Base-by-base conservation (phyloP, 352 stramenopile genomes). In the Globisporangium camurandrum region DNA sequence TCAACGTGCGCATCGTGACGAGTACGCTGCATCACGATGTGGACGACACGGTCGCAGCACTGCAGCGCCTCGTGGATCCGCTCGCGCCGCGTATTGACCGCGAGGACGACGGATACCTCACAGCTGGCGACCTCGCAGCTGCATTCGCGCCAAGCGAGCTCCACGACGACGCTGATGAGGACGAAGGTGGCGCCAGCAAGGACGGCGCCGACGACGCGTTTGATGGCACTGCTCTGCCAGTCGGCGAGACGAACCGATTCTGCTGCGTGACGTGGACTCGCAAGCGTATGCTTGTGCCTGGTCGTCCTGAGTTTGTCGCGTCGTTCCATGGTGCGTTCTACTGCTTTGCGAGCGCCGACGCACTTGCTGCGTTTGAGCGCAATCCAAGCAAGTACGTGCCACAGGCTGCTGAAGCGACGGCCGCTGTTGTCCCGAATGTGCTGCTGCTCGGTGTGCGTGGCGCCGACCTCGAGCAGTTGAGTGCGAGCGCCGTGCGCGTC, bases 201-300 rank as follows among this genome's bases (percentile, higher is more conserved):
- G 22, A 22, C n/a, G 22, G 20, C 17, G 19, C 22, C 7, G 36
- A 41, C 19, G 17, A 19, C 17, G 19, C 16, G 4, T 2, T 1
- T n/a, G n/a, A n/a, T n/a, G 36, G 23, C 27, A 27, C 20, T 4
- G 22, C 12, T n/a, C 11, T 22, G 8, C 22, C 47, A 2, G 64
- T 79, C 16, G 77, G 77, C 6, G 75, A 83, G 42, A 80, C 67
- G 20, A 71, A 54, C 3, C 75, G 63, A 9, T 90, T 78, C 43
- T 90, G 78, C 16, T 55, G 74, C 7, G 78, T 90, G 12, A 65
- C 71, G n/a, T 90, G 74, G 78, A 10, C 24, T 17, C 61, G 47
- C 0, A 71, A 68, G 43, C 45, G 53, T 0, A 10, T 66, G 1
- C 51, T 88, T 10, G 51, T 82, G 10, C 72, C 76, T 46, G 79